Base-by-base conservation (phyloP, 371 early-diverging fungal genomes). In the Nematocida ausubeli region DNA sequence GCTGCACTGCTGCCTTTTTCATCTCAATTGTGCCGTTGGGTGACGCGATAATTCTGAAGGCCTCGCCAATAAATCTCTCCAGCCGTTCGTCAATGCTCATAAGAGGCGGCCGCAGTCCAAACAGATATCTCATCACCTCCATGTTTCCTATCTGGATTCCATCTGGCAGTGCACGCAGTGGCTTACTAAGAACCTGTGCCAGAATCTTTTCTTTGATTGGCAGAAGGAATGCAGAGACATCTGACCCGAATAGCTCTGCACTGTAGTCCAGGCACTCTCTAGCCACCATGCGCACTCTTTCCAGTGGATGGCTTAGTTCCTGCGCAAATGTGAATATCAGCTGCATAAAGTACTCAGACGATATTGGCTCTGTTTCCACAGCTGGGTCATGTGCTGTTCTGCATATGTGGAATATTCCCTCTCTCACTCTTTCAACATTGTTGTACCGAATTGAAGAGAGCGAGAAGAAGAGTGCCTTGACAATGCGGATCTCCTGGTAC, bases 131-230 rank as follows among this genome's bases (percentile, higher is more conserved):
- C 50, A 75, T 75, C 14, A 66, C 42, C n/a, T 75, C 78, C 78
- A 75, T 75, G 64, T 75, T 75, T 14, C 78, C 78, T 75, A 75
- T 64, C 54, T 75, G 78, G 32, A 75, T 50, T 7, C 78, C 66
- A 19, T 7, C 22, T n/a, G 78, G 56, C 9, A 75, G 47, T 9
- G 78, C 78, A 7, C 78, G 12, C 47, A 75, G 68, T 2, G 78
- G 78, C 65, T 75, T 75, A 35, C 67, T 75, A 16, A 75, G 78
- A 12, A 66, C 55, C 37, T 75, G 78, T 32, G 52, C 52, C 7
- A 75, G 78, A 7, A 75, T 30, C 52, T 75, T 75, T 22, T 75
- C 78, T 55, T 55, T 64, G 4, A 75, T 42, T 16, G 78, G 78
- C 16, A 6, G 30, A 3, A 75, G 49, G 39, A 75, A 75, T 14